Conservation (phyloP, 2,329 filamentous ascomycete species). For the Nemania sp. region DNA sequence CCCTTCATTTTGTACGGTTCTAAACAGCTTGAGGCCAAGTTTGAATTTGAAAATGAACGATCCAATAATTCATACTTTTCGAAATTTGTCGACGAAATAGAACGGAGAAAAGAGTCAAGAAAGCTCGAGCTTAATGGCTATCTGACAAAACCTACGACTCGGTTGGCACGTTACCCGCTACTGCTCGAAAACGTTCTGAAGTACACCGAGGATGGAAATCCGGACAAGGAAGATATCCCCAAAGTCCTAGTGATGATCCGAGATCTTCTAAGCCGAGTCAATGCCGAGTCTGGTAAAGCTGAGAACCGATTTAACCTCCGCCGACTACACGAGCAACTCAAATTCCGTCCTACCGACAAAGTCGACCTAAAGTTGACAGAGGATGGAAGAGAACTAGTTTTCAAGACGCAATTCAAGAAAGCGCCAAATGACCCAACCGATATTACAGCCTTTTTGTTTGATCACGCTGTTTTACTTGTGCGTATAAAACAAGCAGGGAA, state of each 20-base stretch:
- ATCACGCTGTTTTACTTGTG: constrained; percentile 91
- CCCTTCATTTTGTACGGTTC: constrained; percentile 97
- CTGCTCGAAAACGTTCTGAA: constrained; percentile 90
- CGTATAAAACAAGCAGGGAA: constrained; percentile 91
- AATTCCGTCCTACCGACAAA: constrained; percentile 85
- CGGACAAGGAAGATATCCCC: constrained; percentile 89
- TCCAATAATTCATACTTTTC: constrained; percentile 81
- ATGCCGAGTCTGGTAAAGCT: constrained; percentile 92
- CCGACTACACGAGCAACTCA: constrained; percentile 86
- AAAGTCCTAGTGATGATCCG: constrained; percentile 86
- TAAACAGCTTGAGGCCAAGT: constrained; percentile 94
- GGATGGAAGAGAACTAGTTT: constrained; percentile 87
- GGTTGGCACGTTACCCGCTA: constrained; percentile 90
- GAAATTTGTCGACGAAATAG: constrained; percentile 94
- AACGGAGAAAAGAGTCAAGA: constrained; percentile 91
- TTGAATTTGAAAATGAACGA: constrained; percentile 96
- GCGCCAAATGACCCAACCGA: constrained; percentile 83
- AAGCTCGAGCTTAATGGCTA: constrained; percentile 98
- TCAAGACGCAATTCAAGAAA: constrained; percentile 94
- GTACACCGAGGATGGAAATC: constrained; percentile 84
- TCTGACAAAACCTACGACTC: constrained; percentile 93
- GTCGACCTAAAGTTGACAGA: constrained; percentile 95
- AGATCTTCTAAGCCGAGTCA: constrained; percentile 84
- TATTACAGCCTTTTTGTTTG: constrained; percentile 93
- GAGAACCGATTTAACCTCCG: constrained; percentile 97